Evolutionary conservation across 164 flowering plant species (phyloP), one percentile per base, ranked within the genome.

Genomic region (Nymphaea thermarum): DNA sequence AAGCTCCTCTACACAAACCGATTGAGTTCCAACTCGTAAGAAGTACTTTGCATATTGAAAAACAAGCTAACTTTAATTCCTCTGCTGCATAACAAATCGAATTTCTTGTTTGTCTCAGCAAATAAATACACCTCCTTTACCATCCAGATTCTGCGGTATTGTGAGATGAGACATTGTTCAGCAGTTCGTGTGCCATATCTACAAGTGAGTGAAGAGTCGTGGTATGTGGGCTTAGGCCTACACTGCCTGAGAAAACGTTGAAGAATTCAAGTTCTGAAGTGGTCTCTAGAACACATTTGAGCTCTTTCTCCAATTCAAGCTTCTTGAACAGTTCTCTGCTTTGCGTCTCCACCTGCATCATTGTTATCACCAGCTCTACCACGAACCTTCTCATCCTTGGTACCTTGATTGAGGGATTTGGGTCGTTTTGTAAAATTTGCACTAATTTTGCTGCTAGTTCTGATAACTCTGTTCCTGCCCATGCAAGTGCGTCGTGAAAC

Each of bases 261-360:
- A 89, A 91, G 80, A 84, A 91, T 72, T 94, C 98, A 0, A 91
- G 74, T 73, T 94, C 98, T 57, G 91, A 80, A 51, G 93, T 86
- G 43, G 96, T 88, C 70, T 89, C 98, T 45, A 75, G 64, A 2
- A 94, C 85, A 59, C 64, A 68, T 66, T 88, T 81, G 57, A 94
- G 87, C 77, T 86, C 93, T 70, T 69, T 66, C 76, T 80, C 82
- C 83, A 94, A 67, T 51, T 86, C 90, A 44, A 88, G 69, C 3
- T 79, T 69, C 70, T 73, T 78, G 83, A 94, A 89, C 12, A 71
- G 64, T 0, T 43, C 69, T 18, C 83, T 71, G 47, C 78, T 86
- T 65, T 73, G 55, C 41, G 65, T 53, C 11, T 82, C 81, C 63
- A 81, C 81, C 68, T 67, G 74, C 97, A 94, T 91, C 97, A 91